Evolutionary conservation across 768 basidiomycete species (phyloP), one percentile per base, ranked within the genome.

Genomic region (Xerocomellus amylosporus): DNA sequence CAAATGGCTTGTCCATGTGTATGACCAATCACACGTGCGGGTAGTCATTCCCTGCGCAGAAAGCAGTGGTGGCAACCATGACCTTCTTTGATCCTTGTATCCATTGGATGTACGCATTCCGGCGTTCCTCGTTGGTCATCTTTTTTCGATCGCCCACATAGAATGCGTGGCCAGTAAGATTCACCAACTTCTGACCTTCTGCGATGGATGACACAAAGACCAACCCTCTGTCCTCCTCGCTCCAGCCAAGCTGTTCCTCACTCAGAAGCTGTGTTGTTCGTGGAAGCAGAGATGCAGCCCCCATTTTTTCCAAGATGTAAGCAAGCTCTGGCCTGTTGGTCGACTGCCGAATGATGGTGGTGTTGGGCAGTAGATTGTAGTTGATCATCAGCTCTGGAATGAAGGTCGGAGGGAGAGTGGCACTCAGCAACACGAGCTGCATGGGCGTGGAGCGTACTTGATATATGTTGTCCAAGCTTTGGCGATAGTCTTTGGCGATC

Each of bases 41-140:
- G 37, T 65, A 63, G 50, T 70, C 62, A n/a, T 68, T 67, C 0
- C 70, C 70, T 0, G 61, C 62, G 9, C 58, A 60, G 44, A 72
- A 61, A 0, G 65, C 64, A 1, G 56, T 58, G 0, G 65, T 71
- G 6, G 58, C 53, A 0, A 70, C 44, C 17, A 72, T 49, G 0
- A 58, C 31, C 5, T 9, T 10, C 0, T 33, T 9, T 0, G 22
- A 15, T 0, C 65, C 68, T 0, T 5, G 1, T 0, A 45, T 20
- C 67, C 67, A 73, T 1, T 24, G 14, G 0, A 44, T 0, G 8
- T 64, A 64, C 0, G 53, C 28, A 1, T 0, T 30, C 8, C 28
- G 28, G 8, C 53, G 53, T 2, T 49, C 36, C n/a, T 34, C 10
- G 4, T 47, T 49, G 4, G 1, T 39, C 51, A 54, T 55, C 1